Evolutionary conservation across 2,329 filamentous ascomycete species (phyloP).

Genomic region (Cladosporium sphaerospermum): DNA sequence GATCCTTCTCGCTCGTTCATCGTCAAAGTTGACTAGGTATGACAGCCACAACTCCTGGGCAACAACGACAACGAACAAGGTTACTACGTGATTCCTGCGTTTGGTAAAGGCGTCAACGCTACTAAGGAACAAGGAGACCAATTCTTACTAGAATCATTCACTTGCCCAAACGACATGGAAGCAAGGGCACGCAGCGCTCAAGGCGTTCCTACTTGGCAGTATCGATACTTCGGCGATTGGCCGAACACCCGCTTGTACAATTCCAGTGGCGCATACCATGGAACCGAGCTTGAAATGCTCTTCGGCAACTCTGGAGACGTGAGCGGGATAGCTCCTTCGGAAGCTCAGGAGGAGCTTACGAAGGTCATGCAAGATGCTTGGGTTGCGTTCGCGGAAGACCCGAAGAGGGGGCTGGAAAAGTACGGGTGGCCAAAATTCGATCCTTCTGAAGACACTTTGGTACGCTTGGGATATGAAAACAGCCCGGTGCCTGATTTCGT

Average conservation of each 20-base stretch:
- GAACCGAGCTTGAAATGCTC: constrained; percentile 25
- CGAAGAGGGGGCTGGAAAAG: constrained; percentile 20
- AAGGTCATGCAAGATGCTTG: constrained; percentile 24
- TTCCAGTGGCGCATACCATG: constrained; percentile 46
- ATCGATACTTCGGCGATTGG: constrained; percentile 47
- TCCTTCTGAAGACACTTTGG: constrained; percentile 17
- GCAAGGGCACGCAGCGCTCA: constrained; percentile 31
- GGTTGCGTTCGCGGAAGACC: constrained; percentile 29
- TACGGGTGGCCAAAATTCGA: constrained; percentile 35
- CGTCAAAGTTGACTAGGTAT: neutral
- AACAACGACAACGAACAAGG: constrained; percentile 44
- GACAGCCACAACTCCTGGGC: constrained; percentile 36
- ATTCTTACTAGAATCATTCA: constrained; percentile 18
- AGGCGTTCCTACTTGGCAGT: constrained; percentile 39
- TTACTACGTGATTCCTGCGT: constrained; percentile 42
- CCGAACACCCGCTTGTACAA: constrained; percentile 42
- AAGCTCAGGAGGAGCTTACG: constrained; percentile 13
- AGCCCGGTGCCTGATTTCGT: constrained; percentile 20
- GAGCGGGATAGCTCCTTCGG: constrained; percentile 17
- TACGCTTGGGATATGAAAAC: constrained; percentile 26
- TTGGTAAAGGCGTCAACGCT: constrained; percentile 34
- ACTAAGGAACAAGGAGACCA: constrained; percentile 30
- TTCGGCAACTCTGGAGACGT: constrained; percentile 26
- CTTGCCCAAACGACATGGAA: constrained; percentile 39
- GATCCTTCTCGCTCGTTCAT: neutral